Evolutionary conservation across 2,329 filamentous ascomycete species (phyloP).

Genomic region (Cercospora beticola): DNA sequence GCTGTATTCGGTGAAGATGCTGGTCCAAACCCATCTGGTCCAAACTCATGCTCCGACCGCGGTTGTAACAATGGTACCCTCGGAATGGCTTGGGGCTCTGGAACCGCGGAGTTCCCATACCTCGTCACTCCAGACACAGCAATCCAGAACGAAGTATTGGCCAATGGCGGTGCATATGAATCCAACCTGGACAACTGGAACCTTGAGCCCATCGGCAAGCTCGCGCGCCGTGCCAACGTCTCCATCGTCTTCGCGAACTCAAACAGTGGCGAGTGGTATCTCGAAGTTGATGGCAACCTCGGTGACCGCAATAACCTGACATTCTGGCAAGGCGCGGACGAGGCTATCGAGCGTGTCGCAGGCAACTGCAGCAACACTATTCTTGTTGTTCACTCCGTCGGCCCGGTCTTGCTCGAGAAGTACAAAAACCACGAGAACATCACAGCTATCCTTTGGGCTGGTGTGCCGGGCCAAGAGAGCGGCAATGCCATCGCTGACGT

Average conservation of each 20-base stretch:
- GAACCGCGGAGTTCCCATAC: slow-evolving; percentile 41
- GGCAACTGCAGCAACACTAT: slow-evolving; percentile 39
- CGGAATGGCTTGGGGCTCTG: slow-evolving; percentile 50
- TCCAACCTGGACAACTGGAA: slow-evolving; percentile 33
- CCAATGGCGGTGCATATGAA: slow-evolving; percentile 29
- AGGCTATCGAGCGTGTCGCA: slow-evolving; percentile 61
- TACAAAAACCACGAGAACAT: slow-evolving; percentile 36
- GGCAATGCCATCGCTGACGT: slow-evolving; percentile 33
- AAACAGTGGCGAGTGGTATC: slow-evolving; percentile 51
- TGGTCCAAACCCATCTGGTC: slow-evolving; percentile 46
- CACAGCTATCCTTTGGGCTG: slow-evolving; percentile 36
- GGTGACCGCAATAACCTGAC: slow-evolving; percentile 52
- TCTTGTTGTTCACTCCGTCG: slow-evolving; percentile 35
- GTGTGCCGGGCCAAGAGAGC: slow-evolving; percentile 35
- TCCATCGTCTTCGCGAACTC: slow-evolving; percentile 52
- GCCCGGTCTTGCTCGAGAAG: slow-evolving; percentile 32
- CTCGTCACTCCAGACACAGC: slow-evolving; percentile 34
- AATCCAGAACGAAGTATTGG: slow-evolving; percentile 31
- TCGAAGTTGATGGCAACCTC: slow-evolving; percentile 44
- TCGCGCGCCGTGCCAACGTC: slow-evolving; percentile 32
- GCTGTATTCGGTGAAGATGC: slow-evolving; percentile 54
- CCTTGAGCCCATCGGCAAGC: slow-evolving; percentile 31
- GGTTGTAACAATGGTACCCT: slow-evolving; percentile 49
- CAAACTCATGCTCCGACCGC: slow-evolving; percentile 49
- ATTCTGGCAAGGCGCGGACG: slow-evolving; percentile 41